These are phyloP conservation scores for Calocybe indica DNA, from an alignment of 768 basidiomycete species.

Conservation along the genomic window DNA sequence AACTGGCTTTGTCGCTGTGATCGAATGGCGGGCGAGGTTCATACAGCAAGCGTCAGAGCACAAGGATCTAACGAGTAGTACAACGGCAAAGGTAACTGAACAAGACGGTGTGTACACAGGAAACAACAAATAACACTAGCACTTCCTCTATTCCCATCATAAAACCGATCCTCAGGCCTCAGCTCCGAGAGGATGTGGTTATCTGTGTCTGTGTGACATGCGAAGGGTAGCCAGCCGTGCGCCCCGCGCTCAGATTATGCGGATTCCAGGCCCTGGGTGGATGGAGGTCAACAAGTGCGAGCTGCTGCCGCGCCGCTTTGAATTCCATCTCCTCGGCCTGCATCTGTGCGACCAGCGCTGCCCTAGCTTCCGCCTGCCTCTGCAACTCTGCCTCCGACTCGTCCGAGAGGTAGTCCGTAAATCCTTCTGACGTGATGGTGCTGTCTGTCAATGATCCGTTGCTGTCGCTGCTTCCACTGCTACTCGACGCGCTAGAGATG, in stretches of 20 bases:
- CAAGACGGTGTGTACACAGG: neutral
- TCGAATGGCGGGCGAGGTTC: slow-evolving; percentile 84
- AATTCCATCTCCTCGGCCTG: slow-evolving; percentile 79
- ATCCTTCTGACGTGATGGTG: slow-evolving; percentile 82
- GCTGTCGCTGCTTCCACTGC: slow-evolving; percentile 61
- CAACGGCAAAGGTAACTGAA: too few species aligned
- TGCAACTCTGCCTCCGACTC: slow-evolving; percentile 89
- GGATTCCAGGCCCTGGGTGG: slow-evolving; percentile 76
- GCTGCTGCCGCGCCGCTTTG: slow-evolving; percentile 72
- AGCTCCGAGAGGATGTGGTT: slow-evolving; percentile 1
- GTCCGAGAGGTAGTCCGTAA: slow-evolving; percentile 88
- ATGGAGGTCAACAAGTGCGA: slow-evolving; percentile 65
- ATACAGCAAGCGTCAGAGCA: slow-evolving; percentile 32
- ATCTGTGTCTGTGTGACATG: slow-evolving; percentile 3
- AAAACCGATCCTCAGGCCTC: too few species aligned
- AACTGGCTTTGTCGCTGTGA: slow-evolving; percentile 69
- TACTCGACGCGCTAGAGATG: slow-evolving; percentile 46
- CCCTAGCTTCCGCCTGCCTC: slow-evolving; percentile 77
- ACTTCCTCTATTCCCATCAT: slow-evolving; percentile 2
- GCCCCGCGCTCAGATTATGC: neutral
- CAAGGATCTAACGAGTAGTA: too few species aligned
- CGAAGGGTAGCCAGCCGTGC: neutral
- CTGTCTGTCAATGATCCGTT: slow-evolving; percentile 62
- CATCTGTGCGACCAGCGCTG: slow-evolving; percentile 72
- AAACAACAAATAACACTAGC: slow-evolving; percentile 1